Percentiles rank a stretch among this genome's conserved stretches.
phyloP scores from a whole-genome alignment of 768 basidiomycete species.

The Guyanaporus albipodus region DNA sequence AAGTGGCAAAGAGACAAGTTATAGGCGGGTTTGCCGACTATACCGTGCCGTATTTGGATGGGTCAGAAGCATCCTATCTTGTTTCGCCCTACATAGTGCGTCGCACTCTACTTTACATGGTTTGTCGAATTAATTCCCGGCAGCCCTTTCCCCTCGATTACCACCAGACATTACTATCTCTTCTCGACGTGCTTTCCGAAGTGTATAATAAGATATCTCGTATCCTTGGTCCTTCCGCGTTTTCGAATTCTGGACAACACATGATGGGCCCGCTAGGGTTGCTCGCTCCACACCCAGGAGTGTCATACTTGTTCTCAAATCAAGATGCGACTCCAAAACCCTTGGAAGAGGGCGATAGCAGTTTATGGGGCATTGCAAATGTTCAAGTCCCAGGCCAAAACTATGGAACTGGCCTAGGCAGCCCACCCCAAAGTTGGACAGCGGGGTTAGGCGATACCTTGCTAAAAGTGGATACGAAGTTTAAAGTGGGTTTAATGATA shows the following conservation, averaged over 20 bases:
- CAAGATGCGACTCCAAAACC: conserved; percentile 38
- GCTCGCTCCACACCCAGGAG: conserved; percentile 76
- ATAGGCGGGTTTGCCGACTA: conserved; percentile 56
- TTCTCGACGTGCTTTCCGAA: conserved; percentile 85
- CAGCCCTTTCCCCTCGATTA: conserved; percentile 91
- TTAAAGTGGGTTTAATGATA: conserved; percentile 56
- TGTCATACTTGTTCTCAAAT: conserved; percentile 65
- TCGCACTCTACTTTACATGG: conserved; percentile 10
- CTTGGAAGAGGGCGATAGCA: conserved; percentile 43
- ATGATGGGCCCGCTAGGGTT: conserved; percentile 73
- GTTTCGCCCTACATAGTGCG: conserved; percentile 71
- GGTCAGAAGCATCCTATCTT: conserved; percentile 63
- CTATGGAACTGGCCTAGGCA: conserved; percentile 36
- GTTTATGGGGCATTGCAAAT: conserved; percentile 73
- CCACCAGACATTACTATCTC: conserved; percentile 81
- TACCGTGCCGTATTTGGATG: conserved; percentile 55
- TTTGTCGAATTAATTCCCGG: conserved; percentile 5
- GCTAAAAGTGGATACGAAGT: conserved; percentile 74
- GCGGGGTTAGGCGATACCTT: conserved; percentile 66
- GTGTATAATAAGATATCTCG: conserved; percentile 84
- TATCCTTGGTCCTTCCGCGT: conserved; percentile 78
- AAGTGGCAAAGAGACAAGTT: conserved; percentile 49
- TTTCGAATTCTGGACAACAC: conserved; percentile 64
- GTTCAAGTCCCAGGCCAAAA: conserved; percentile 29
- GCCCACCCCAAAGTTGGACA: conserved; percentile 61